Base-by-base conservation (phyloP, 2,329 filamentous ascomycete genomes). In the Alternaria solani region DNA sequence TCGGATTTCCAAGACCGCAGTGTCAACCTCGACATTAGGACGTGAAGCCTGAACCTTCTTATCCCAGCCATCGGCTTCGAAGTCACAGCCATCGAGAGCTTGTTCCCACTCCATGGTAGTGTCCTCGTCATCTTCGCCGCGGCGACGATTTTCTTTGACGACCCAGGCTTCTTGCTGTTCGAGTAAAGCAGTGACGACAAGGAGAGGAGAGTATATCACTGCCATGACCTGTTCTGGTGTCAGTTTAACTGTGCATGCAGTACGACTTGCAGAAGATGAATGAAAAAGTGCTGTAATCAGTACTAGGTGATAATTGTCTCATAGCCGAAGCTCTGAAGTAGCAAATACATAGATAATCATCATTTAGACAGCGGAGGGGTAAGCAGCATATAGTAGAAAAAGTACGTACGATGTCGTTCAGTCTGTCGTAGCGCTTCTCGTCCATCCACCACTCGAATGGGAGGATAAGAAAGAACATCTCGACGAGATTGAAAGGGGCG, bases 281-380 rank as follows among this genome's bases (percentile, higher is more conserved):
- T 52, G 48, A 16, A 43, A 26, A 26, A 11, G 34, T 53, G 57
- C 20, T 64, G 46, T 77, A 80, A 88, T 96, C 92, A 96, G 93
- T 86, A 87, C 87, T 85, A 67, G 91, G 93, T 94, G 91, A 91
- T 88, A 87, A 85, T 96, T 89, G 92, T 99, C 94, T 99, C 95
- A 98, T 97, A 83, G 93, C 94, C 88, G 83, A 85, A 88, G 93
- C 93, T 99, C 95, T 97, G 94, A 98, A 99, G 95, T 98, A 98
- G 95, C 95, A 98, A 98, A 98, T 98, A 98, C 94, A 93, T 82
- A 83, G 82, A 88, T 91, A 88, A 91, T 87, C 94, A 98, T 98
- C 94, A 93, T 95, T 81, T 49, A 85, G 85, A 61, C 11, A 51
- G 34, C 8, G 12, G 9, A 26, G 6, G 25, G 9, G 7, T 25